A percentile compares a stretch with the other conserved stretches of the same genome.
Evolutionary conservation across 2,329 filamentous ascomycete species (phyloP).

Genomic region (Penicillium decumbens): DNA sequence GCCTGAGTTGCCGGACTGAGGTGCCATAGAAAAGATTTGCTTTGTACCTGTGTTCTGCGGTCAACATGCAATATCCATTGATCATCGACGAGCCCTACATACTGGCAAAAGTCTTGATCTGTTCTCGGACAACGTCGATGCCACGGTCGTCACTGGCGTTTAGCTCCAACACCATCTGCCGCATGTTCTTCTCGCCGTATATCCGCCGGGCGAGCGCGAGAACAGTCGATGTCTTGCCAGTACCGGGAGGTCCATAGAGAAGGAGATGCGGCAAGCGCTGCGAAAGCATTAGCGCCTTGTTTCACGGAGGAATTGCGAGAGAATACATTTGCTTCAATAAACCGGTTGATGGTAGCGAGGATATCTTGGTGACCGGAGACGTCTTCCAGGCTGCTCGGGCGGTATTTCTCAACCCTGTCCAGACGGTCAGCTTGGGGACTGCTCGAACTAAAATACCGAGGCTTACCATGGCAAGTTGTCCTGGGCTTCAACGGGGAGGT

Average conservation of each 20-base stretch:
- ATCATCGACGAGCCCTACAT: constrained; percentile 12
- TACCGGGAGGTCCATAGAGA: constrained; percentile 92
- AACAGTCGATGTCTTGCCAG: constrained; percentile 95
- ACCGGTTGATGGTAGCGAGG: constrained; percentile 94
- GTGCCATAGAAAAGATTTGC: constrained; percentile 79
- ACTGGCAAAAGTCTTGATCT: constrained; percentile 98
- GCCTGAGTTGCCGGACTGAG: constrained; percentile 41
- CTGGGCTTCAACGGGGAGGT: constrained; percentile 87
- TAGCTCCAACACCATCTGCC: constrained; percentile 96
- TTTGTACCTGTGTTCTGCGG: constrained; percentile 58
- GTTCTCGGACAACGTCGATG: constrained; percentile 95
- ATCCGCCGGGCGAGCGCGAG: constrained; percentile 88
- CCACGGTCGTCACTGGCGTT: constrained; percentile 96
- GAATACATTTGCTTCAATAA: constrained; percentile 78
- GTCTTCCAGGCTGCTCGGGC: constrained; percentile 80
- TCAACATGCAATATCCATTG: constrained; percentile 1
- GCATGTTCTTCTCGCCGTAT: constrained; percentile 86
- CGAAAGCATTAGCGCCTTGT: constrained; percentile 5
- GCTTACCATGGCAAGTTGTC: constrained; percentile 85
- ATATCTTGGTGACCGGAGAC: constrained; percentile 98
- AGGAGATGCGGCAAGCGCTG: constrained; percentile 86
- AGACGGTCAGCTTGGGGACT: constrained; percentile 13
- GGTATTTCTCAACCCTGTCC: constrained; percentile 89
- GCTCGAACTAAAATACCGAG: no score
- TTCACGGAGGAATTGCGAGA: neutral